These are phyloP conservation scores for Arthromyces matolae DNA, from an alignment of 768 basidiomycete genomes.

Conservation along the genomic window DNA sequence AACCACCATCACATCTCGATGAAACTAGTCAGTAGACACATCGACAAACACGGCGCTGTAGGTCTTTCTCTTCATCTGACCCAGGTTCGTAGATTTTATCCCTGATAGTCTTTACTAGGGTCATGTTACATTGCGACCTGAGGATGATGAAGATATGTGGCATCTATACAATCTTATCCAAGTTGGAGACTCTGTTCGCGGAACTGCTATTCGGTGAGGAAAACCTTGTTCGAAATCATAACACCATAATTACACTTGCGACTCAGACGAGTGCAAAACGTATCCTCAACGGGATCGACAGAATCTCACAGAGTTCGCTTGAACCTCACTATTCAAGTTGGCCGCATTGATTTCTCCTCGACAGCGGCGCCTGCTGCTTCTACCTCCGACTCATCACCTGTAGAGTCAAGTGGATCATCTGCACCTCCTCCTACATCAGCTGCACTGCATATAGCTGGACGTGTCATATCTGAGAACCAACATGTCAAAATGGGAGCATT, in stretches of 20 bases:
- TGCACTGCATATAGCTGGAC: slow-evolving; percentile 81
- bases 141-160: slow-evolving; percentile 99
- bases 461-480: slow-evolving; percentile 79
- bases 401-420: slow-evolving; percentile 33
- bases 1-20: slow-evolving; percentile 37
- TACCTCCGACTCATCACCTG: slow-evolving; percentile 33
- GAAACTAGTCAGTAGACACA: slow-evolving; percentile 79
- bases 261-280: slow-evolving; percentile 77
- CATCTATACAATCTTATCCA: slow-evolving; percentile 97
- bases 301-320: slow-evolving; percentile 87
- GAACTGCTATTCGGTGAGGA: slow-evolving; percentile 77
- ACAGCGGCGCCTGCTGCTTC: slow-evolving; percentile 50
- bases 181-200: slow-evolving; percentile 81
- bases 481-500: slow-evolving; percentile 90
- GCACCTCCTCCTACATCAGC: slow-evolving; percentile 41
- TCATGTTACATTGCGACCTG: slow-evolving; percentile 89
- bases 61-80: slow-evolving; percentile 20
- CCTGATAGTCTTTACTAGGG: slow-evolving; percentile 53
- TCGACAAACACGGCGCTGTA: slow-evolving; percentile 84
- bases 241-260: no score
- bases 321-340: slow-evolving; percentile 80
- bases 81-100: slow-evolving; percentile 23
- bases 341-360: slow-evolving; percentile 77
- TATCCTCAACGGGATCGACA: slow-evolving; percentile 89
- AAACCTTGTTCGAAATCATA: background rate